phyloP scores from a whole-genome alignment of 2,329 filamentous ascomycete genomes.

The Scleromitrula shiraiana region DNA sequence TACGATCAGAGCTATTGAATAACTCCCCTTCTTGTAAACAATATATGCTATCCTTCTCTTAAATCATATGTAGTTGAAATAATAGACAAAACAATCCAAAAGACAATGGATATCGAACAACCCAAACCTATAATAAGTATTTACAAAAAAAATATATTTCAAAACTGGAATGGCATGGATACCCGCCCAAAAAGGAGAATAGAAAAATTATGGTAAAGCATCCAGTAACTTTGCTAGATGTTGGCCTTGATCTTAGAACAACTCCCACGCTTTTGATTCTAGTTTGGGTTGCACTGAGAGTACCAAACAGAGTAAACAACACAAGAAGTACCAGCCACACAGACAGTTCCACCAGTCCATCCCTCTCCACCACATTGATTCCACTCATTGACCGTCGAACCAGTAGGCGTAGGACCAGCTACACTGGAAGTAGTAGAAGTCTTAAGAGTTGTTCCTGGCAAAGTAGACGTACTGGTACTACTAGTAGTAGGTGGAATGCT shows the following conservation, averaged over 20 bases:
- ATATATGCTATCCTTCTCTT: no score
- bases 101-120: no score
- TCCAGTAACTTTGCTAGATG: background rate
- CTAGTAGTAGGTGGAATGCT: conserved; percentile 14
- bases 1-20: no score
- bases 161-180: background rate
- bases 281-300: conserved; percentile 16
- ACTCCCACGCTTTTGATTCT: no score
- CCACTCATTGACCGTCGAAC: conserved; percentile 8
- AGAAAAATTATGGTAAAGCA: no score
- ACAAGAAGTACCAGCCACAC: conserved; percentile 15
- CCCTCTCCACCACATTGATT: conserved; percentile 19
- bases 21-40: no score
- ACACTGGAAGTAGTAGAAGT: conserved; percentile 19
- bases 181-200: no score
- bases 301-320: conserved; percentile 15
- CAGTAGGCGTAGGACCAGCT: conserved; percentile 8
- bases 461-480: conserved; percentile 17
- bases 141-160: background rate
- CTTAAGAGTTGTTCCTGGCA: conserved; percentile 16
- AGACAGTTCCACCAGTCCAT: conserved; percentile 17
- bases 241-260: background rate
- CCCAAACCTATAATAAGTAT: no score
- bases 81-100: no score
- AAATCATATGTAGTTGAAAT: no score